A percentile compares a stretch with the other conserved stretches of the same genome.
These are phyloP conservation scores for Piromyces sp. DNA, from an alignment of 192 early-diverging fungal species.

Conservation along the genomic window DNA sequence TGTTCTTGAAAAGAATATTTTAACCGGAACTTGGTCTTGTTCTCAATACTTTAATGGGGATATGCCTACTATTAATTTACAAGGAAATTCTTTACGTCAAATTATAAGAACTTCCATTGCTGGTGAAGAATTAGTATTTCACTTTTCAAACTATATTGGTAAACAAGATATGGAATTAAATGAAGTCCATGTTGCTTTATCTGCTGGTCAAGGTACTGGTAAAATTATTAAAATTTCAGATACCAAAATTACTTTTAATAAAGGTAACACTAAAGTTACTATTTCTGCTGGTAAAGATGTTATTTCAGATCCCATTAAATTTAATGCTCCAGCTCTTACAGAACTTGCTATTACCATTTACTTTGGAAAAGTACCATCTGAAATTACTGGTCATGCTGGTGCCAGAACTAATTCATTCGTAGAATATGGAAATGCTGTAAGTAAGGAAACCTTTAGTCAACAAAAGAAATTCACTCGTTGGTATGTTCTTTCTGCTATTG, in stretches of 20 bases:
- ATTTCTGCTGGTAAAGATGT: background rate
- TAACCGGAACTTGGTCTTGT: background rate
- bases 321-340: background rate
- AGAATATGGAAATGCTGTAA: background rate
- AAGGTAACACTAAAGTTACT: background rate
- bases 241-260: background rate
- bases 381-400: background rate
- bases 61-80: background rate
- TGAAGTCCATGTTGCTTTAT: background rate
- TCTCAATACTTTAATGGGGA: background rate
- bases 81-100: background rate
- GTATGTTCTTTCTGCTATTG: background rate
- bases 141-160: background rate
- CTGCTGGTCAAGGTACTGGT: background rate
- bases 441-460: background rate
- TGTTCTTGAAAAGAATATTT: too few species aligned
- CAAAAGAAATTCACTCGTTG: background rate
- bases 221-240: background rate
- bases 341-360: background rate
- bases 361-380: background rate
- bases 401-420: background rate
- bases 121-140: background rate
- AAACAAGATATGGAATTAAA: background rate
- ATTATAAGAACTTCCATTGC: background rate
- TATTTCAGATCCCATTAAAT: background rate